These are phyloP conservation scores for Chlamydomonas applanata DNA, from an alignment of 139 green algal species.

Conservation along the genomic window DNA sequence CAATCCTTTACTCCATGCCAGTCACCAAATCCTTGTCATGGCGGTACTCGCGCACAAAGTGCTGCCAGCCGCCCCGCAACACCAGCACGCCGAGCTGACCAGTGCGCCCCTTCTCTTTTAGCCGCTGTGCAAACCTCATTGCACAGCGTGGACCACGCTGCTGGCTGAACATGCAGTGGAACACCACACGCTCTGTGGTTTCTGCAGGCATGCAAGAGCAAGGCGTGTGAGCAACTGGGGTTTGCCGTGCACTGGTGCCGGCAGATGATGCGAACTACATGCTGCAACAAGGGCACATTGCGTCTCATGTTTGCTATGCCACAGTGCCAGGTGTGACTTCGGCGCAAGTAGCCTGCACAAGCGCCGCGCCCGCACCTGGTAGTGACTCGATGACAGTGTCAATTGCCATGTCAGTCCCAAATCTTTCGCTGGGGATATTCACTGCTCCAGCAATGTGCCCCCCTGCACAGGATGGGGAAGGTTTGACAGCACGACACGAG, in stretches of 20 bases:
- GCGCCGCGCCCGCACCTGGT: too few relatives aligned
- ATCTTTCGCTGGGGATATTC: too few relatives aligned
- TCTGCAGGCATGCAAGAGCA: not conserved
- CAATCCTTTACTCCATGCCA: too few relatives aligned
- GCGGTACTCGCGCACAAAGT: constrained; percentile 10
- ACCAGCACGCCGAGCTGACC: constrained; percentile 17
- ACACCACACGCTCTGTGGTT: constrained; percentile 12
- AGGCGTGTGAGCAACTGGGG: not conserved
- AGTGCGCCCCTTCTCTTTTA: not conserved
- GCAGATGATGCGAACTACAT: not conserved
- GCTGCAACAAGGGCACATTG: not conserved
- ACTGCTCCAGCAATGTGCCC: too few relatives aligned
- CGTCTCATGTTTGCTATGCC: not conserved
- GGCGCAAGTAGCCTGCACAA: not conserved
- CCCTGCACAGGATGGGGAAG: too few relatives aligned
- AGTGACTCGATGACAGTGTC: too few relatives aligned
- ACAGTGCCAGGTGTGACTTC: not conserved
- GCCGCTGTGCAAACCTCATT: not conserved
- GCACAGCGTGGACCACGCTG: constrained; percentile 14
- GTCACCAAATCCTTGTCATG: constrained; percentile 7
- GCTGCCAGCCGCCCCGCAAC: constrained; percentile 22
- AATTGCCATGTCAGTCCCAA: too few relatives aligned
- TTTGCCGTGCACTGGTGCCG: not conserved
- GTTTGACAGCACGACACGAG: too few relatives aligned
- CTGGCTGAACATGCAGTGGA: constrained; percentile 39